Evolutionary conservation across 192 early-diverging fungal genomes (phyloP), one percentile per base, ranked within the genome.

Genomic region (Allomyces javanicus): DNA sequence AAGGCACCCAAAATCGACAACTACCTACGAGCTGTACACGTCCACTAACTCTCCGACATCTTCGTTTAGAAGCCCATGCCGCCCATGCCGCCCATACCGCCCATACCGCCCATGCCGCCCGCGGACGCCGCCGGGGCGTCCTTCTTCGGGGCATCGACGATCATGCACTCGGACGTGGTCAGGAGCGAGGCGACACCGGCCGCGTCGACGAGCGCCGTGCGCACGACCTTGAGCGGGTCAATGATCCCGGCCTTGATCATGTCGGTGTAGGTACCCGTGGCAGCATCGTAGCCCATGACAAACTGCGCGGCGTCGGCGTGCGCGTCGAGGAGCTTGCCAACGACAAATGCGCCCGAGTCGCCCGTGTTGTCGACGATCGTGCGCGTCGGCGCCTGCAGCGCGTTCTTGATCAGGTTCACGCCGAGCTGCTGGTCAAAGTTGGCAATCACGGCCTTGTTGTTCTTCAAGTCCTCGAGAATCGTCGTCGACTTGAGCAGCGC

Each of bases 371-470:
- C 83, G 66, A 93, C 89, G 71, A 99, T 99, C 61, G 85, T 97
- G 78, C 86, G 87, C 70, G 86, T 87, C 5, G 97, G 97, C 58
- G 86, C 87, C 71, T 87, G 85, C 70, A 99, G 88, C 22, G 97
- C 97, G 74, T 92, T 87, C 66, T 84, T 85, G 70, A 99, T 87
- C 71, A 98, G 96, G 81, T 88, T 91, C 72, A 99, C 81, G 69
- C 97, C 97, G 67, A 99, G 84, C 80, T 91, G 86, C 81, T 99
- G 95, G 78, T 99, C 97, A 92, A 99, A 99, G 89, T 94, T 98
- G 25, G 82, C 90, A 14, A 58, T 21, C 50, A n/a, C 1, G 12
- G 50, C 50, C 50, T 58, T 58, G 33, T 40, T 40, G 63, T 87
- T 85, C 83, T 92, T 89, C 68, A 97, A 68, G 4, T 68, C 71